Percentiles rank a stretch among this genome's conserved stretches.
Evolutionary conservation across 1,284 basidiomycete species (phyloP).

Genomic region (Bondarzewia mesenterica): DNA sequence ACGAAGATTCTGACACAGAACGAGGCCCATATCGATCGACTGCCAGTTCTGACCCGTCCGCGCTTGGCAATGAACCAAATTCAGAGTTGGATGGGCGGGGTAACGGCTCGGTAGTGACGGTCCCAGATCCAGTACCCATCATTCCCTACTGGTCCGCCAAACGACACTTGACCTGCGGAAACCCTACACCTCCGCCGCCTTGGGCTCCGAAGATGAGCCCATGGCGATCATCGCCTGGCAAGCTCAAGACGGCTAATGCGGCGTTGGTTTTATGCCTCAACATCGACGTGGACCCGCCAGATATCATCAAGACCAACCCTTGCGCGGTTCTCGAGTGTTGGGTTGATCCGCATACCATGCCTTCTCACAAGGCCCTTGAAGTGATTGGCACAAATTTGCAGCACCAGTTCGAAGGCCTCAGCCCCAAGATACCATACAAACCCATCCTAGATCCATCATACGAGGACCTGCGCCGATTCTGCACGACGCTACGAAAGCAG

Average conservation of each 20-base stretch:
- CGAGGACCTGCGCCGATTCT: slow-evolving; percentile 91
- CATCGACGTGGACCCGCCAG: slow-evolving; percentile 96
- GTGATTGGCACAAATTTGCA: slow-evolving; percentile 89
- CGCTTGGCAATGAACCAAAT: slow-evolving; percentile 16
- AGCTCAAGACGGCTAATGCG: slow-evolving; percentile 87
- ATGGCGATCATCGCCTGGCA: slow-evolving; percentile 78
- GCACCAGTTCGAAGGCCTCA: slow-evolving; percentile 94
- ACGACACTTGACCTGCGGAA: slow-evolving; percentile 82
- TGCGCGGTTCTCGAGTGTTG: slow-evolving; percentile 95
- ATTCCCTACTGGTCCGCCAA: slow-evolving; percentile 79
- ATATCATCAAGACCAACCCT: slow-evolving; percentile 95
- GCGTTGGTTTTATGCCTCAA: slow-evolving; percentile 95
- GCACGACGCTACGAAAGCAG: slow-evolving; percentile 76
- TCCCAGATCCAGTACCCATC: slow-evolving; percentile 47
- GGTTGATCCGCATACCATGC: slow-evolving; percentile 92
- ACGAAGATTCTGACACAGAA: slow-evolving; percentile 38
- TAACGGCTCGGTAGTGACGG: slow-evolving; percentile 30
- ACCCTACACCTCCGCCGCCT: slow-evolving; percentile 61
- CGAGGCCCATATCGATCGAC: slow-evolving; percentile 28
- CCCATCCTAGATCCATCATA: slow-evolving; percentile 91
- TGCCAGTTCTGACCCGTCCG: slow-evolving; percentile 31
- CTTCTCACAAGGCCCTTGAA: slow-evolving; percentile 82
- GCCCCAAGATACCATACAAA: slow-evolving; percentile 86
- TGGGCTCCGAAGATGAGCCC: slow-evolving; percentile 59
- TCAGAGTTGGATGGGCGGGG: slow-evolving; percentile 25